Base-by-base conservation (phyloP, 2,329 filamentous ascomycete species). In the Aureobasidium sp. region DNA sequence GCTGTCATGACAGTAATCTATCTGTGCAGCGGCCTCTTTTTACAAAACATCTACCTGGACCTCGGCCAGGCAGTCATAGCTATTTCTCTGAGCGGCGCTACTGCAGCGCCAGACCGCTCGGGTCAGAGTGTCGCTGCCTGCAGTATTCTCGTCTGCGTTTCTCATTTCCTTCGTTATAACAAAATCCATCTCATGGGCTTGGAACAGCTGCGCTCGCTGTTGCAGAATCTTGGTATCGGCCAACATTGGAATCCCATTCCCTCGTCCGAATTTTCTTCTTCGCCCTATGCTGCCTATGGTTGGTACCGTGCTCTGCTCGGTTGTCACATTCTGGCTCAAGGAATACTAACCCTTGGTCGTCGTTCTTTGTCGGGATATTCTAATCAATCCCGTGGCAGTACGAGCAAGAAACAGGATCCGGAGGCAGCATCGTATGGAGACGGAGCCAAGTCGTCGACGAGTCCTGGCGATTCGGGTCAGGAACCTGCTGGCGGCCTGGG, bases 61-160 rank as follows among this genome's bases (percentile, higher is more conserved):
- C 82, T 96, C 58, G 91, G 92, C 63, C 93, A 97, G 75, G 90
- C 93, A 63, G 91, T 96, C 71, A 95, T 97, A 70, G 92, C 92
- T 63, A 86, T 96, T 62, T 95, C 91, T 0, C 79, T 97, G 11
- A 92, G 92, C 65, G 92, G 91, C 63, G 91, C 91, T 63, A 88
- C 86, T 8, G 86, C 83, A 65, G 84, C 85, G 8, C 83, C 82
- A 67, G 83, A 86, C 63, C 86, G 86, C 57, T 85, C 87, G 5
- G 86, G 86, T 61, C 85, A 86, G 69, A 90, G 88, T 69, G 84
- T 90, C 50, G 80, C 89, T 55, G 83, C 87, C 44, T 91, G 87
- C 71, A 82, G 89, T 66, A 77, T 83, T 66, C 87, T 90, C 73
- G 86, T 92, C 67, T 74, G 77, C 65, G 69, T 76, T 45, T 78